phyloP scores from a whole-genome alignment of 2,329 filamentous ascomycete genomes.

The Colletotrichum karsti region DNA sequence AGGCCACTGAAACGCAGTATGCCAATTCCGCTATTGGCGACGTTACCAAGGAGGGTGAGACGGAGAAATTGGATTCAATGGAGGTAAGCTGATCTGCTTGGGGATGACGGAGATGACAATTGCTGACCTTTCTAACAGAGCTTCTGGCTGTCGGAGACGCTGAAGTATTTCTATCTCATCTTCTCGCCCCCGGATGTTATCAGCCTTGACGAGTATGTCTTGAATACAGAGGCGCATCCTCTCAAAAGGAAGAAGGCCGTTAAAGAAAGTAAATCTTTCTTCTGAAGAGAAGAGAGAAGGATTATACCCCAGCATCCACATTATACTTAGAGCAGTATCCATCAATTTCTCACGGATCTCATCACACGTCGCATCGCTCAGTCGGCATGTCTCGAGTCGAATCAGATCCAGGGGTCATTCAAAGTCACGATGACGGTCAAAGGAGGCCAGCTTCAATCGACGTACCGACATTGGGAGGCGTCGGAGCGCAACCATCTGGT shows the following conservation, averaged over 20 bases:
- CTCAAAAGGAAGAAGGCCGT: conserved; percentile 29
- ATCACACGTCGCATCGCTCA: too few relatives aligned
- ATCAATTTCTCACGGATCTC: too few relatives aligned
- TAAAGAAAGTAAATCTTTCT: not conserved
- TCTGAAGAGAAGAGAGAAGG: not conserved
- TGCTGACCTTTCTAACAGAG: conserved; percentile 52
- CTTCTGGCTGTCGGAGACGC: conserved; percentile 78
- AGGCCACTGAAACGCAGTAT: conserved; percentile 53
- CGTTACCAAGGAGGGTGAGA: conserved; percentile 56
- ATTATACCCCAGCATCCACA: too few relatives aligned
- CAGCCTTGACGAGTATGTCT: conserved; percentile 73
- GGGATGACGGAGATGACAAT: conserved; percentile 13
- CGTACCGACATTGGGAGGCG: too few relatives aligned
- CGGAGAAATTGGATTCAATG: conserved; percentile 48
- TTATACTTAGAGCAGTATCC: too few relatives aligned
- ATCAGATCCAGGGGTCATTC: too few relatives aligned
- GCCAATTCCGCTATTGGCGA: conserved; percentile 59
- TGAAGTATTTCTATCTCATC: conserved; percentile 80
- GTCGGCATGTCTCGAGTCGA: too few relatives aligned
- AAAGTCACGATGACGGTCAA: too few relatives aligned
- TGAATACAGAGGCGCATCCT: conserved; percentile 64
- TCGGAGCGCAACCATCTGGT: too few relatives aligned
- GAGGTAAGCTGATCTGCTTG: conserved; percentile 38
- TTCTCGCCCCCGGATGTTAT: conserved; percentile 71
- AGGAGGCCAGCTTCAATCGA: too few relatives aligned